phyloP scores from a whole-genome alignment of 2,329 filamentous ascomycete genomes.

The Didymosphaeria variabile region DNA sequence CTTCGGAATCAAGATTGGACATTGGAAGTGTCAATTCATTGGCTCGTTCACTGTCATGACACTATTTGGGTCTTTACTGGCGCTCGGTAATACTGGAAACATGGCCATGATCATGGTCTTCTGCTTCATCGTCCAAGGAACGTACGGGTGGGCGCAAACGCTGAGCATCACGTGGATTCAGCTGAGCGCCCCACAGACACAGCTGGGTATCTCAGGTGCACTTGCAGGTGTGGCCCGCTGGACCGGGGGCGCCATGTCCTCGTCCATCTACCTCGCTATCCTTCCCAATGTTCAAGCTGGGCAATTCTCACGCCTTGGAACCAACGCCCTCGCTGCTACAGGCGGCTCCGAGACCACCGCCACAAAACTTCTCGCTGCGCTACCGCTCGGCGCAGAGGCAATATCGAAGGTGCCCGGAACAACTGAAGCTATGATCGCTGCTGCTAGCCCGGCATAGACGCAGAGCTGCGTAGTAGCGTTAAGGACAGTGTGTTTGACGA shows the following conservation, averaged over 20 bases:
- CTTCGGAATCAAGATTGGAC: constrained; percentile 53
- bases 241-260: constrained; percentile 53
- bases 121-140: constrained; percentile 55
- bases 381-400: constrained; percentile 20
- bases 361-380: constrained; percentile 14
- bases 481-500: constrained; percentile 12
- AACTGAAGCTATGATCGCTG: constrained; percentile 17
- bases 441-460: constrained; percentile 21
- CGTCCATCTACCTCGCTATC: constrained; percentile 53
- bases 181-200: constrained; percentile 58
- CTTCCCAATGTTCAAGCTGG: constrained; percentile 41
- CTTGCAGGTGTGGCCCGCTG: constrained; percentile 52
- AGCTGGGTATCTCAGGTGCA: constrained; percentile 56
- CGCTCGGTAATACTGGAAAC: constrained; percentile 52
- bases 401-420: constrained; percentile 15
- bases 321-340: constrained; percentile 15
- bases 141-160: constrained; percentile 58
- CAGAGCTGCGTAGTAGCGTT: constrained; percentile 21
- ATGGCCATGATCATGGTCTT: constrained; percentile 58
- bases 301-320: constrained; percentile 17
- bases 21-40: constrained; percentile 58
- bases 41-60: constrained; percentile 57
- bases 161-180: constrained; percentile 57
- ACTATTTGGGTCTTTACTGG: constrained; percentile 56
- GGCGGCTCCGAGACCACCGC: constrained; percentile 15